These are phyloP conservation scores for Hortaea werneckii DNA, from an alignment of 2,329 filamentous ascomycete species.

Conservation along the genomic window DNA sequence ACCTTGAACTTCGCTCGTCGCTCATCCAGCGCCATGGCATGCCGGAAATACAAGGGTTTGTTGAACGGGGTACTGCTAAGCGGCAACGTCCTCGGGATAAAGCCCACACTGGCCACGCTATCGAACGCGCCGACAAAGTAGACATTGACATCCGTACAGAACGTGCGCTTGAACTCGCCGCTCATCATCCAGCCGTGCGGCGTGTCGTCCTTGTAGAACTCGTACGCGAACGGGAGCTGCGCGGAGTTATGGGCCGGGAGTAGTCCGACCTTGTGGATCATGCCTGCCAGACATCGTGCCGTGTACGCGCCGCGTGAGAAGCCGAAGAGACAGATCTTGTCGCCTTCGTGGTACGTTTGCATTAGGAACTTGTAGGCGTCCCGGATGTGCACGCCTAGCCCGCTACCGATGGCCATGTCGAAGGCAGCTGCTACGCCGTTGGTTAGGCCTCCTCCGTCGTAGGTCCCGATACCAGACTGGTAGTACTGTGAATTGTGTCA, in stretches of 20 bases:
- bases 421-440: conserved; percentile 31
- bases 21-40: conserved; percentile 37
- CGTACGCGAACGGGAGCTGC: conserved; percentile 35
- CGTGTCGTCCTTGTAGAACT: conserved; percentile 35
- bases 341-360: conserved; percentile 38
- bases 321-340: conserved; percentile 40
- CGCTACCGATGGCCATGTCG: conserved; percentile 36
- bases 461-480: conserved; percentile 39
- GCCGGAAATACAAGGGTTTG: conserved; percentile 30
- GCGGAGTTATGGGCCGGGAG: conserved; percentile 25
- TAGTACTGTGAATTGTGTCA: conserved; percentile 21
- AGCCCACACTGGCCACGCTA: conserved; percentile 35
- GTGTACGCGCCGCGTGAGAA: conserved; percentile 44
- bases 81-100: conserved; percentile 30
- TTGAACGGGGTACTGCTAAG: conserved; percentile 30
- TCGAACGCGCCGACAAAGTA: conserved; percentile 37
- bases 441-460: conserved; percentile 30
- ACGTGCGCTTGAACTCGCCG: conserved; percentile 35
- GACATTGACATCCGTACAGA: conserved; percentile 32
- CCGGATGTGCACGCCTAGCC: conserved; percentile 32
- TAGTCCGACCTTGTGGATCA: conserved; percentile 35
- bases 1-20: conserved; percentile 36
- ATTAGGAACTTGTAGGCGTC: conserved; percentile 38
- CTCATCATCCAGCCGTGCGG: conserved; percentile 32
- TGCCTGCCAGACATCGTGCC: conserved; percentile 38